Evolutionary conservation across 2,329 filamentous ascomycete genomes (phyloP).

Genomic region (Hymenoscyphus repandus): DNA sequence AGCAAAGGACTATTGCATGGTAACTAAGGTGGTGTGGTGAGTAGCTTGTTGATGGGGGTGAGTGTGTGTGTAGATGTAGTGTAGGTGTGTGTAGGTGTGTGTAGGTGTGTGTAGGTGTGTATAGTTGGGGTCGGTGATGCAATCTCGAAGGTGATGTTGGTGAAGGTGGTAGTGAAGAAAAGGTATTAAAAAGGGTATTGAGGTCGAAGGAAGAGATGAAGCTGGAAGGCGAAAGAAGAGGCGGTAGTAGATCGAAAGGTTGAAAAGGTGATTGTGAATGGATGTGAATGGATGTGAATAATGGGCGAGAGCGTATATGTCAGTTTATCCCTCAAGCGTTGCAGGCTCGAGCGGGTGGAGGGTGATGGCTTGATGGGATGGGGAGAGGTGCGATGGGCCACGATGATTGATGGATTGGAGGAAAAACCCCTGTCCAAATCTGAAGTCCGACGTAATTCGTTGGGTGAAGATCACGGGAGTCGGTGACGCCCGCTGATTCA

Average conservation of each 20-base stretch:
- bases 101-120: neutral
- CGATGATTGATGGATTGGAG: neutral
- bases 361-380: neutral
- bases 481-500: neutral
- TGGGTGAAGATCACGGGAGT: neutral
- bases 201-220: neutral
- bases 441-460: neutral
- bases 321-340: neutral
- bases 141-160: neutral
- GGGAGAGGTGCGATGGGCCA: neutral
- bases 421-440: neutral
- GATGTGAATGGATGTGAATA: neutral
- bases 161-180: neutral
- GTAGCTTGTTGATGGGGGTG: neutral
- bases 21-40: slow-evolving; percentile 11
- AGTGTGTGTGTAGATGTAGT: neutral
- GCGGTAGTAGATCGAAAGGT: neutral
- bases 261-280: neutral
- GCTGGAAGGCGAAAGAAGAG: slow-evolving; percentile 5
- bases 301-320: neutral
- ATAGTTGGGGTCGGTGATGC: neutral
- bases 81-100: neutral
- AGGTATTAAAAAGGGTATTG: neutral
- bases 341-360: neutral
- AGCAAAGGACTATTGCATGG: slow-evolving; percentile 3